These are phyloP conservation scores for Pyrrhoderma lamaoense DNA, from an alignment of 1,284 basidiomycete genomes.

Conservation along the genomic window DNA sequence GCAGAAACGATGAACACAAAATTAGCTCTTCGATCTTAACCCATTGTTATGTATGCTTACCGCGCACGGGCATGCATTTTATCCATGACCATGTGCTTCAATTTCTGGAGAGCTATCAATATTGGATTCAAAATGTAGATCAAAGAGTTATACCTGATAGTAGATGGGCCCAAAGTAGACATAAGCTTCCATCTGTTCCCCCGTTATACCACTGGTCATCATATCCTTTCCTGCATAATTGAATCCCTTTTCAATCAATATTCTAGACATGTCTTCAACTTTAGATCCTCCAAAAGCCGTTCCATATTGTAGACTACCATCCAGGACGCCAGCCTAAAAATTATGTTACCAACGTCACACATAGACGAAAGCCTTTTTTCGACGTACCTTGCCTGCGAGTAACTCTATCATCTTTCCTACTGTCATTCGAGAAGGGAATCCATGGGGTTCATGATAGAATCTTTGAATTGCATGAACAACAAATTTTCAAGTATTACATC, in stretches of 20 bases:
- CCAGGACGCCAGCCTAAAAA: conserved; percentile 75
- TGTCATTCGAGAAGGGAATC: conserved; percentile 99
- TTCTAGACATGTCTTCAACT: conserved; percentile 98
- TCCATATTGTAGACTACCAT: conserved; percentile 84
- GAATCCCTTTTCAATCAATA: conserved; percentile 93
- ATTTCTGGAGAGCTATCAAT: conserved; percentile 46
- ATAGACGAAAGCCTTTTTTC: conserved; percentile 12
- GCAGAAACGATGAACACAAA: not conserved
- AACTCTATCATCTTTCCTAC: conserved; percentile 99
- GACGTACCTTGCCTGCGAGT: conserved; percentile 81
- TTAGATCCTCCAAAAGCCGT: conserved; percentile 98
- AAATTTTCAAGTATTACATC: conserved; percentile 1
- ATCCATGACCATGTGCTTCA: conserved; percentile 98
- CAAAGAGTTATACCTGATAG: conserved; percentile 65
- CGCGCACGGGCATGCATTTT: conserved; percentile 99
- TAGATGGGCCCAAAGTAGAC: conserved; percentile 99
- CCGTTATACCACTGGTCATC: conserved; percentile 96
- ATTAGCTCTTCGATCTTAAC: conserved; percentile 9
- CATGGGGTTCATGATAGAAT: conserved; percentile 99
- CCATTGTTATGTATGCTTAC: conserved; percentile 30
- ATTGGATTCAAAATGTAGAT: not conserved
- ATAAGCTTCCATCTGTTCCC: conserved; percentile 92
- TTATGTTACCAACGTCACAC: conserved; percentile 2
- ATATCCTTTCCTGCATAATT: conserved; percentile 98
- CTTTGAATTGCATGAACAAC: conserved; percentile 33